Conservation (phyloP, 2,329 filamentous ascomycete species). For the Neofusicoccum sp. region DNA sequence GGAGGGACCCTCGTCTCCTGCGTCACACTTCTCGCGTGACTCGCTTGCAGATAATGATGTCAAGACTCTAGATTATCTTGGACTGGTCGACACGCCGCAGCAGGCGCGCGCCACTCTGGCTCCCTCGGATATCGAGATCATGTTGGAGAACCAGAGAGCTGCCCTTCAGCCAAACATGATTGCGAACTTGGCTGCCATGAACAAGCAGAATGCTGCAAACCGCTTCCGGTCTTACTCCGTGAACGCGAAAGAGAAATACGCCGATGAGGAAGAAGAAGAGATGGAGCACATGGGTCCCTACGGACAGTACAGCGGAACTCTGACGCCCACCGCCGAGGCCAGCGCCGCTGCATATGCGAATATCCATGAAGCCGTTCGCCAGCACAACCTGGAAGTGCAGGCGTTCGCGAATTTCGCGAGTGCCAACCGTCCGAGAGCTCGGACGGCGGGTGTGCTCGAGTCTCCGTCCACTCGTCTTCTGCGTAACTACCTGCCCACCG, state of each 20-base stretch:
- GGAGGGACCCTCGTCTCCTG: constrained; percentile 86
- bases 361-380: constrained; percentile 73
- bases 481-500: constrained; percentile 73
- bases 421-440: constrained; percentile 74
- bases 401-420: constrained; percentile 84
- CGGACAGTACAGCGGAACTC: constrained; percentile 57
- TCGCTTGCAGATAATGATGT: constrained; percentile 84
- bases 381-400: constrained; percentile 90
- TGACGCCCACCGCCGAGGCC: constrained; percentile 59
- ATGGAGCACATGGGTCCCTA: constrained; percentile 47
- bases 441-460: constrained; percentile 89
- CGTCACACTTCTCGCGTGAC: constrained; percentile 82
- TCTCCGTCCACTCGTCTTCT: constrained; percentile 64
- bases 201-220: constrained; percentile 69
- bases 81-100: constrained; percentile 89
- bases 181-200: constrained; percentile 66
- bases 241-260: constrained; percentile 97
- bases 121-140: constrained; percentile 54
- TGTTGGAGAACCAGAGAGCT: constrained; percentile 50
- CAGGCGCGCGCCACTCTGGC: constrained; percentile 71
- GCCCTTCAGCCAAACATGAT: constrained; percentile 60
- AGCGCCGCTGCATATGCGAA: constrained; percentile 53
- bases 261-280: constrained; percentile 80
- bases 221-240: constrained; percentile 97
- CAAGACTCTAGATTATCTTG: constrained; percentile 91